phyloP scores from a whole-genome alignment of 805 yeast genomes.

The Ogataea corticis region DNA sequence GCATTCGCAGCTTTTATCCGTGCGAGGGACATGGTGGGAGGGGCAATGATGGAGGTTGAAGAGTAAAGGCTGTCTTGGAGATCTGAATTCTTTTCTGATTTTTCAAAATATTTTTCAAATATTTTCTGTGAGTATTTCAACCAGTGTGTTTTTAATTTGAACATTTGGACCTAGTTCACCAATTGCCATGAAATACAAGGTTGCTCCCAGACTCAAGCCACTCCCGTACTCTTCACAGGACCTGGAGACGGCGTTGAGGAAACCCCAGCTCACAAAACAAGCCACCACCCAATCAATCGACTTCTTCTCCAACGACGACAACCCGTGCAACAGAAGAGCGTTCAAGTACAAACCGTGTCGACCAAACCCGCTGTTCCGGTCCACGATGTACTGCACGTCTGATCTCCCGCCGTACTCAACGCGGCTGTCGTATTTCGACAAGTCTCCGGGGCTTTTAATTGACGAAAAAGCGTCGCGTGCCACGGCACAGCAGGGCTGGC shows the following conservation, averaged over 20 bases:
- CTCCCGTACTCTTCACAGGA: conserved; percentile 35
- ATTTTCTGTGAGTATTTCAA: no score
- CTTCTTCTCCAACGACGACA: conserved; percentile 63
- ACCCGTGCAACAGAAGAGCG: conserved; percentile 77
- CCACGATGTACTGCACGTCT: conserved; percentile 65
- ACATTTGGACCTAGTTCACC: neutral
- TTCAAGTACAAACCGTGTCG: conserved; percentile 79
- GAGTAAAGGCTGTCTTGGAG: no score
- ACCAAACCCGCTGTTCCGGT: conserved; percentile 60
- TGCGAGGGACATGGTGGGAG: neutral
- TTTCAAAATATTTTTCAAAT: no score
- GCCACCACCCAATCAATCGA: conserved; percentile 10
- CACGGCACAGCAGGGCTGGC: conserved; percentile 73
- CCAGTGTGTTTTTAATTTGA: neutral
- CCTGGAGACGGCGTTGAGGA: conserved; percentile 20
- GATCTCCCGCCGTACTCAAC: conserved; percentile 69
- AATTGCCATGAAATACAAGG: conserved; percentile 1
- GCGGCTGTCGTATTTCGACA: conserved; percentile 65
- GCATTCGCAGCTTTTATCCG: conserved; percentile 15
- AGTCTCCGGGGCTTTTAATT: conserved; percentile 57
- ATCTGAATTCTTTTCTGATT: no score
- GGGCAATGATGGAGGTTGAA: no score
- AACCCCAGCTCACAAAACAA: conserved; percentile 24
- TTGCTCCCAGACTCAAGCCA: conserved; percentile 35
- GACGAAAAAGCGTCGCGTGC: conserved; percentile 43